These are phyloP conservation scores for Babesia bigemina DNA, from an alignment of 169 alveolate genomes.

Conservation along the genomic window DNA sequence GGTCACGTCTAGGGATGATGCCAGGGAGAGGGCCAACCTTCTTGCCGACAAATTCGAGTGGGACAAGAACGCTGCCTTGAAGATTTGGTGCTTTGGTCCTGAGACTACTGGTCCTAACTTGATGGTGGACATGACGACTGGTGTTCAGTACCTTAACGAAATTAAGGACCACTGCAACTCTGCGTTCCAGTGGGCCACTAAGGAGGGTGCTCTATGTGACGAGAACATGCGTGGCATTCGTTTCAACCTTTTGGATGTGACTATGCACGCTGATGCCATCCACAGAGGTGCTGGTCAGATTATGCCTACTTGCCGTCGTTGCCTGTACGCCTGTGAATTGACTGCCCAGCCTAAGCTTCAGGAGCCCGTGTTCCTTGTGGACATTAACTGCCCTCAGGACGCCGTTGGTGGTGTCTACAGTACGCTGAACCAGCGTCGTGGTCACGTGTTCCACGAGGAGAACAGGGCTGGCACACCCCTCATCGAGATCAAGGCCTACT, in stretches of 20 bases:
- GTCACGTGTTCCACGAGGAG: constrained; percentile 97
- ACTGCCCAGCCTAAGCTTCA: constrained; percentile 96
- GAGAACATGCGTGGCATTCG: constrained; percentile 99
- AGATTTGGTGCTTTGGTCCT: constrained; percentile 99
- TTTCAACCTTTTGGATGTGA: constrained; percentile 96
- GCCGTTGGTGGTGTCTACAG: constrained; percentile 97
- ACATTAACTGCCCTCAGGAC: constrained; percentile 96
- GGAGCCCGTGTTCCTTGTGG: constrained; percentile 98
- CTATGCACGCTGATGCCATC: constrained; percentile 98
- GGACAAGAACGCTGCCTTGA: constrained; percentile 96
- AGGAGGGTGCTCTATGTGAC: constrained; percentile 98
- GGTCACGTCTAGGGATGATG: constrained; percentile 92
- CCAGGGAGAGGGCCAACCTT: constrained; percentile 92
- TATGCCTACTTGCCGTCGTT: constrained; percentile 97
- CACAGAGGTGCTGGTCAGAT: constrained; percentile 99
- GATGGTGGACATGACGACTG: constrained; percentile 95
- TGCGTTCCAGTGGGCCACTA: constrained; percentile 99
- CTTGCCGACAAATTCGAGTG: constrained; percentile 93
- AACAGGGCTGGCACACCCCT: constrained; percentile 97
- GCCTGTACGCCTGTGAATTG: constrained; percentile 95
- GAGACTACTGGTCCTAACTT: constrained; percentile 97
- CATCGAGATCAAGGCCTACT: constrained; percentile 94
- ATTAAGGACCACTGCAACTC: constrained; percentile 98
- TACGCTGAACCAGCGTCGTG: constrained; percentile 96
- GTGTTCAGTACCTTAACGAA: constrained; percentile 97